Percentiles rank a stretch among this genome's conserved stretches.
phyloP scores from a whole-genome alignment of 306 rosid species.

The Cercis canadensis region DNA sequence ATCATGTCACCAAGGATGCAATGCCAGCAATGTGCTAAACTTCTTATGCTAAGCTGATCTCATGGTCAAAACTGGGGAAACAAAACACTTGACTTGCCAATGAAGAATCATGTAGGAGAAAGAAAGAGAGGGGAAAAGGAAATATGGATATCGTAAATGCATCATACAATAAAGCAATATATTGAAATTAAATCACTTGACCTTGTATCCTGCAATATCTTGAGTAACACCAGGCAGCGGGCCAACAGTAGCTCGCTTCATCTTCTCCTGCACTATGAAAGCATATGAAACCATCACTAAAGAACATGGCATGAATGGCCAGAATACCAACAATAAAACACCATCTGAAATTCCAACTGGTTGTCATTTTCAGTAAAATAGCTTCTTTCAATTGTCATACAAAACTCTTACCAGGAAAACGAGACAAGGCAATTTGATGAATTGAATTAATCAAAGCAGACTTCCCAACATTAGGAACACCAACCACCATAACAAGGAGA shows the following conservation, averaged over 20 bases:
- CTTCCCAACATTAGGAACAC: constrained; percentile 94
- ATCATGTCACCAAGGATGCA: background rate
- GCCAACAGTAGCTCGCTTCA: constrained; percentile 90
- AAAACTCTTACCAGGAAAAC: constrained; percentile 64
- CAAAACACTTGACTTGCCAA: no score
- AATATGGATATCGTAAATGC: background rate
- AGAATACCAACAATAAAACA: background rate
- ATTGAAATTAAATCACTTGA: constrained; percentile 25
- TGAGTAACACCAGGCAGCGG: constrained; percentile 96
- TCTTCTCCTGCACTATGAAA: constrained; percentile 76
- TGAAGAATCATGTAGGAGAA: background rate
- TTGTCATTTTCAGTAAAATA: background rate
- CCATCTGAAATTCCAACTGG: background rate
- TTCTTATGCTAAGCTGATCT: background rate
- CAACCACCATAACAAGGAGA: constrained; percentile 91
- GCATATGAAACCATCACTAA: constrained; percentile 35
- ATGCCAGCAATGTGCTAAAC: background rate
- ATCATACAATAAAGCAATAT: background rate
- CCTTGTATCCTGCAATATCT: constrained; percentile 94
- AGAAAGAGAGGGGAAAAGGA: background rate
- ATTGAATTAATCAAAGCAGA: constrained; percentile 86
- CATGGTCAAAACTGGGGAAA: background rate
- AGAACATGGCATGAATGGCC: constrained; percentile 24
- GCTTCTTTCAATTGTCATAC: background rate
- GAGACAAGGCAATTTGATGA: constrained; percentile 77